Evolutionary conservation across 1,139 yeast species (phyloP), one percentile per base, ranked within the genome.

Genomic region (Taphrina confusa): DNA sequence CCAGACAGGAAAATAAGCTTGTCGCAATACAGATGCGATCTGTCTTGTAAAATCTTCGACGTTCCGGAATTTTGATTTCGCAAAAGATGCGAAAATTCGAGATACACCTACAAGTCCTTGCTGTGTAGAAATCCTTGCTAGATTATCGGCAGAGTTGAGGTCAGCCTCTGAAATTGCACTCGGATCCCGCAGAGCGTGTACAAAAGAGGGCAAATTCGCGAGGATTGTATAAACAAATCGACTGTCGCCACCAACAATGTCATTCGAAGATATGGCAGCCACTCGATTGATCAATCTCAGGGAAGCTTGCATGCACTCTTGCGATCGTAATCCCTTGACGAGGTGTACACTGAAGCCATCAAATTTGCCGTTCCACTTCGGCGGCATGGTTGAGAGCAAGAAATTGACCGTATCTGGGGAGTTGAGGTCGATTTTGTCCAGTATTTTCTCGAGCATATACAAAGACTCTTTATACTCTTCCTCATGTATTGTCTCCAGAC

Each of bases 341-440:
- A 91, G 82, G 30, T 85, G 79, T 57, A 81, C 84, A 67, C 90
- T 96, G 9, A 94, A 75, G 0, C 98, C 98, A 68, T 85, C 92
- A 71, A 91, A 92, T 60, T 84, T 80, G 0, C 97, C 96, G 69
- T 89, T 96, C 98, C 98, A 94, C 65, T 87, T 86, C 0, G 95
- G 85, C 0, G 99, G 99, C 70, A 91, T 92, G 0, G 94, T 86
- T 0, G 94, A 81, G 20, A 88, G 81, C 61, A 91, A 76, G 71
- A 95, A 85, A 20, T 86, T 81, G 1, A 90, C 92, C 0, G 95
- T 89, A 62, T 88, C 96, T 0, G 85, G 86, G 0, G 95, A 84
- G 66, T 87, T 91, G 62, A 90, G 74, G 69, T 90, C 96, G 68
- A 92, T 87, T 70, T 91, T 91, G 11, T 91, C 83, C 23, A 92